phyloP scores from a whole-genome alignment of 352 stramenopile species.

The Phytophthora capsici region DNA sequence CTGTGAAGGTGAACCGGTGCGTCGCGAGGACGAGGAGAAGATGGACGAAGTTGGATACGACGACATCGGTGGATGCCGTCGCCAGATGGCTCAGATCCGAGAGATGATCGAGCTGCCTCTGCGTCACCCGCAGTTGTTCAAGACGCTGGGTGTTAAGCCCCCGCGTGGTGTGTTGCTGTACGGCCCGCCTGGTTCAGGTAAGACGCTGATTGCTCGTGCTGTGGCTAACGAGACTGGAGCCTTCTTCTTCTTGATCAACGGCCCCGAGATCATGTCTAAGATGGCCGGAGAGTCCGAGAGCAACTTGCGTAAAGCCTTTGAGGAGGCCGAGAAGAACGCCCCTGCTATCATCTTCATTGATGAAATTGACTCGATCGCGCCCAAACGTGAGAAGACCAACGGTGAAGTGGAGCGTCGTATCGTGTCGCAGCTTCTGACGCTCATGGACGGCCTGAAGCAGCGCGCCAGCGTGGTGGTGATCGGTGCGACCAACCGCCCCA shows the following conservation, averaged over 20 bases:
- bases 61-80: slow-evolving; percentile 98
- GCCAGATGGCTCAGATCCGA: slow-evolving; percentile 99
- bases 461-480: slow-evolving; percentile 98
- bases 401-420: slow-evolving; percentile 99
- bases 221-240: slow-evolving; percentile 99
- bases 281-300: slow-evolving; percentile 94
- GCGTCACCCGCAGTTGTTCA: slow-evolving; percentile 98
- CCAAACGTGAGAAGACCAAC: slow-evolving; percentile 99
- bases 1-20: slow-evolving; percentile 98
- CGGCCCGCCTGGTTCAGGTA: slow-evolving; percentile 97
- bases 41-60: slow-evolving; percentile 99
- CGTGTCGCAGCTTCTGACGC: slow-evolving; percentile 97
- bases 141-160: slow-evolving; percentile 99
- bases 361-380: slow-evolving; percentile 99
- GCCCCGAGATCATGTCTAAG: slow-evolving; percentile 99
- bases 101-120: slow-evolving; percentile 99
- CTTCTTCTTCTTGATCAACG: slow-evolving; percentile 99
- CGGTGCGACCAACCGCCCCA: slow-evolving; percentile 99
- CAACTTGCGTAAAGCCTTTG: slow-evolving; percentile 97
- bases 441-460: slow-evolving; percentile 98
- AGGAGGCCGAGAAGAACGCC: slow-evolving; percentile 99
- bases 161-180: slow-evolving; percentile 99
- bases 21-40: slow-evolving; percentile 98
- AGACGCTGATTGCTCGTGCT: slow-evolving; percentile 98
- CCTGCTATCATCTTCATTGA: slow-evolving; percentile 99